Base-by-base conservation (phyloP, 768 basidiomycete species). In the Boletus eberwhitei region DNA sequence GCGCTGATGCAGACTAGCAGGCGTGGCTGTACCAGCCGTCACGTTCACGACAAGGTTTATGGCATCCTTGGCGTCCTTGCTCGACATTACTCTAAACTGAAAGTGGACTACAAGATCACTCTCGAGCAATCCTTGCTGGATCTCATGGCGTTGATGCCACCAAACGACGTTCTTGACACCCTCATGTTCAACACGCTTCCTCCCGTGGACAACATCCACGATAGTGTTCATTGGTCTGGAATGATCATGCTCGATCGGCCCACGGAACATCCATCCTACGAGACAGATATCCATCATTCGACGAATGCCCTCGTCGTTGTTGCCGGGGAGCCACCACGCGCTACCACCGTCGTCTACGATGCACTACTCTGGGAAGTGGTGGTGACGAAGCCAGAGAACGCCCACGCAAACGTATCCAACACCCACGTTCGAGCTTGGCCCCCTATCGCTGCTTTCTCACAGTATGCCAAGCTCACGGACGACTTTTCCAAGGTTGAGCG, bases 201-300 rank as follows among this genome's bases (percentile, higher is more conserved):
- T 5, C 55, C 44, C 17, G 32, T 31, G 14, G 16, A 37, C 31
- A 29, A 16, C 11, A 26, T 29, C 12, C 46, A 52, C 17, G 22
- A 48, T 26, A 21, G 16, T 14, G 8, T 35, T 40, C 34, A 26
- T 29, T 59, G 58, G 58, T 58, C 58, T 11, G 58, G 56, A 24
- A 58, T 58, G 58, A 24, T 59, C 16, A n/a, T 13, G 13, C 12
- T 58, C 32, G 47, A 53, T n/a, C 3, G 6, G 6, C 43, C 56
- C 2, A 58, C 35, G 34, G 58, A 59, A 24, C 58, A 59, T 32
- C 56, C 58, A 13, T 53, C 56, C 35, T 53, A 58, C 19, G 48
- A 59, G 29, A 52, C 31, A 22, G 43, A 58, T 38, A 13, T 40
- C 22, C 37, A 58, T 49, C 26, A 44, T 14, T 26, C 56, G 9